phyloP scores from a whole-genome alignment of 495 filamentous ascomycete genomes.

The Schizothecium vesticola region DNA sequence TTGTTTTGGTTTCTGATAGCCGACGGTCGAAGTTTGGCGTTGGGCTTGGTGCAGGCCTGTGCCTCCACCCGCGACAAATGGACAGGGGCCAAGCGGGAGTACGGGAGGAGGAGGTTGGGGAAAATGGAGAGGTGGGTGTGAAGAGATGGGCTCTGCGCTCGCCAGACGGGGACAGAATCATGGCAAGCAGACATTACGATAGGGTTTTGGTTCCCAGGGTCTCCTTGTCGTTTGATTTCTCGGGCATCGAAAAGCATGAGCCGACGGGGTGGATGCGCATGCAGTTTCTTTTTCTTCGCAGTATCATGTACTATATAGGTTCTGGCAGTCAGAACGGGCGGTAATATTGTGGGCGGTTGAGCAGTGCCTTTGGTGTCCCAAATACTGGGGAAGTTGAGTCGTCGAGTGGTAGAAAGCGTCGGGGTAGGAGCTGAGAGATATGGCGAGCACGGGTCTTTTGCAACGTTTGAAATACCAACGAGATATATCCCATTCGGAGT shows the following conservation, averaged over 20 bases:
- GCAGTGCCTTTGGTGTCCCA: not conserved
- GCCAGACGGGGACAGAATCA: not conserved
- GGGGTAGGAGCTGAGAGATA: not conserved
- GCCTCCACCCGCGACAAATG: not conserved
- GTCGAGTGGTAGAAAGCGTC: not conserved
- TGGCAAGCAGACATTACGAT: not conserved
- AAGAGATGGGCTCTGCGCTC: too few species aligned
- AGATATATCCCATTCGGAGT: not conserved
- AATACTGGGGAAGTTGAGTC: not conserved
- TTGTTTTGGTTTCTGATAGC: not conserved
- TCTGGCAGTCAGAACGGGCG: not conserved
- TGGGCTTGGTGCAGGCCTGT: not conserved
- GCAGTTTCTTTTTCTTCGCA: not conserved
- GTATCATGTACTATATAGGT: not conserved
- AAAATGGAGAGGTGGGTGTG: not conserved
- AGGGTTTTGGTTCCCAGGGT: not conserved
- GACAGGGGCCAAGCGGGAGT: too few species aligned
- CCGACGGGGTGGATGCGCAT: not conserved
- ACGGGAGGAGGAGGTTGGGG: not conserved
- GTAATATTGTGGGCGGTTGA: not conserved
- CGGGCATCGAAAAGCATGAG: conserved; percentile 1
- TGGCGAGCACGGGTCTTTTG: not conserved
- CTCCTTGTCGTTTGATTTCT: not conserved
- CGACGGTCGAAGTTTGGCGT: not conserved
- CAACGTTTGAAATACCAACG: not conserved